Evolutionary conservation across 1,284 basidiomycete genomes (phyloP), one percentile per base, ranked within the genome.

Genomic region (Limonomyces culmigenus): DNA sequence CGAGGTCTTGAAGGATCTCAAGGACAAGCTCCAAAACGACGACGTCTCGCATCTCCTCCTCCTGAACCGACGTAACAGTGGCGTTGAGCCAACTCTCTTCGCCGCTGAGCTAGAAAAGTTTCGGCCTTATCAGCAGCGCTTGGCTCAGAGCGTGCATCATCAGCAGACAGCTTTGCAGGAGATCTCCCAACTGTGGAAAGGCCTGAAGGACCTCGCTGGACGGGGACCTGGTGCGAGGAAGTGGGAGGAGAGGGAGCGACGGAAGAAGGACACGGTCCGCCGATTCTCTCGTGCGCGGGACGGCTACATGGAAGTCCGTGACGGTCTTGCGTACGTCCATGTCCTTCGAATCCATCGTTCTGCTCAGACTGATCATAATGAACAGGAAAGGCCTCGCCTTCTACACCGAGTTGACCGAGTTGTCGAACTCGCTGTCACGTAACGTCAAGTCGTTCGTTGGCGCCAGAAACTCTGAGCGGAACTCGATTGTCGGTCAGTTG

Each of bases 101-200:
- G 85, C 88, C 0, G 70, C 78, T 4, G 92, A 97, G 54, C 70
- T 97, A 13, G 92, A 96, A 54, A 97, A 97, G 57, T 97, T 96
- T 63, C 68, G 74, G 16, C 86, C 91, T 1, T 91, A 87, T 50
- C 89, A 95, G 53, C 73, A 80, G 34, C 72, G 87, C 3, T 61
- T 96, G 1, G 60, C 70, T 2, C 67, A 79, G 1, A 86, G 85
- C 1, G 63, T 86, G 2, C 73, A 79, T 35, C 77, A 84, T 21
- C 84, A 93, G 44, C 73, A 84, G 43, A 51, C 63, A 11, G 63
- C 74, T 1, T 48, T 95, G 10, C 66, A 78, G 36, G 80, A 87
- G 42, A 60, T 92, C 3, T 63, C 73, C 13, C 55, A 63, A 12
- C 54, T 83, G 5, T 84, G 83, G 66, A 78, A 81, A 42, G 58